These are phyloP conservation scores for Drechslera avenae DNA, from an alignment of 2,329 filamentous ascomycete genomes.

Conservation along the genomic window DNA sequence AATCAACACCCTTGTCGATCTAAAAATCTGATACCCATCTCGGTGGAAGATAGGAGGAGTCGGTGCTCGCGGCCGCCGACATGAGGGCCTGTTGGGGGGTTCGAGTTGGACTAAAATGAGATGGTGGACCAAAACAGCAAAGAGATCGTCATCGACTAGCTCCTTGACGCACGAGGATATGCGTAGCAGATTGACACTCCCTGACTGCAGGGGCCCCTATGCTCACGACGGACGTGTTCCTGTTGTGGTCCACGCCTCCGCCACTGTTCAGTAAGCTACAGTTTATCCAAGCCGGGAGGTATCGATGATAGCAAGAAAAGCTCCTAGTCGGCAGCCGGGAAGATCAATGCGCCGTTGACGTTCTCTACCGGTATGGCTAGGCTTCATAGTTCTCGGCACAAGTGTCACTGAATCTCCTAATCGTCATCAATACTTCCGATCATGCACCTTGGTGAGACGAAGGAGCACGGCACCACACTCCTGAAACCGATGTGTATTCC, in stretches of 20 bases:
- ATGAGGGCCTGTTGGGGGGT: conserved; percentile 25
- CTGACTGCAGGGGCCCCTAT: not conserved
- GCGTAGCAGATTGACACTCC: conserved; percentile 5
- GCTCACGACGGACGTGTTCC: too few relatives aligned
- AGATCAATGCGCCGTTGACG: conserved; percentile 1
- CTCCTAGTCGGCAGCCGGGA: not conserved
- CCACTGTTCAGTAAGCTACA: not conserved
- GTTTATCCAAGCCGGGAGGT: not conserved
- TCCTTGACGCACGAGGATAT: not conserved
- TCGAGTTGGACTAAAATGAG: conserved; percentile 15
- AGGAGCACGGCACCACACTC: not conserved
- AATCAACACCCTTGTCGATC: conserved; percentile 10
- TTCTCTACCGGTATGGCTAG: not conserved
- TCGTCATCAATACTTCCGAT: not conserved
- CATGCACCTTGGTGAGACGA: not conserved
- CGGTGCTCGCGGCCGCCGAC: conserved; percentile 27
- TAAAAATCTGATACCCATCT: conserved; percentile 13
- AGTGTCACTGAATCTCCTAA: not conserved
- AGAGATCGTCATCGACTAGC: conserved; percentile 21
- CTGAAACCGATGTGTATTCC: not conserved
- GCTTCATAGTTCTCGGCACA: not conserved
- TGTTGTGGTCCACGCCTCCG: too few relatives aligned
- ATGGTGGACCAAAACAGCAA: conserved; percentile 15
- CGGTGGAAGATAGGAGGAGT: conserved; percentile 12
- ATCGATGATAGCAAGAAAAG: not conserved